Evolutionary conservation across 129 eudicot genomes (phyloP), one percentile per base, ranked within the genome.

Genomic region (Logfia minima): DNA sequence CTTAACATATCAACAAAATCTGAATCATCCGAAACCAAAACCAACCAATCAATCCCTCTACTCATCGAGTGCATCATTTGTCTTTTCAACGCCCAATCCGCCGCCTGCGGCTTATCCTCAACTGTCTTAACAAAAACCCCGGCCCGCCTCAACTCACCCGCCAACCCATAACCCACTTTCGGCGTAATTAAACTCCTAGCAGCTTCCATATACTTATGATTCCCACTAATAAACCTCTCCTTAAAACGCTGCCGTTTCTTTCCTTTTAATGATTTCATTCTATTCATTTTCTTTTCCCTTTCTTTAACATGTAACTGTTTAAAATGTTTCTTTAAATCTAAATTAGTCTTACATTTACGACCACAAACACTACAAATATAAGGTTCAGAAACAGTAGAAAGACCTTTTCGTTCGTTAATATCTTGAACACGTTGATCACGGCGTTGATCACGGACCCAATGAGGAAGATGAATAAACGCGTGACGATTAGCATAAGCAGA

Each of bases 61-160:
- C 92, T 89, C 92, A 94, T 81, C 0, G 93, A 84, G 75, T 91
- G 97, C 75, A 77, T 64, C 97, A 94, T 94, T 71, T 91, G 97
- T 78, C 88, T 91, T 87, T 91, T 94, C 71, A 94, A 82, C 0
- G 99, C 99, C 99, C 96, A 90, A 83, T 94, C 97, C 3, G 97
- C 99, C 10, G 99, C 93, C 71, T 94, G 99, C 0, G 99, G 99
- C 79, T 94, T 94, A 86, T 94, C 99, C 84, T 85, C 92, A 77
- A 91, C 99, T 26, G 93, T 94, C 87, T 86, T 94, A 19, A 94
- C 99, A 67, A 41, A 89, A 59, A 94, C 92, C 78, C 97, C 97
- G 0, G 99, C 99, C 9, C 97, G 68, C 79, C 88, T 83, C 74
- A 94, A 75, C 86, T 94, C 97, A 0, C 77, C 79, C 0, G 92